These are phyloP conservation scores for Chalciporus piperatus DNA, from an alignment of 768 basidiomycete species.

Conservation along the genomic window DNA sequence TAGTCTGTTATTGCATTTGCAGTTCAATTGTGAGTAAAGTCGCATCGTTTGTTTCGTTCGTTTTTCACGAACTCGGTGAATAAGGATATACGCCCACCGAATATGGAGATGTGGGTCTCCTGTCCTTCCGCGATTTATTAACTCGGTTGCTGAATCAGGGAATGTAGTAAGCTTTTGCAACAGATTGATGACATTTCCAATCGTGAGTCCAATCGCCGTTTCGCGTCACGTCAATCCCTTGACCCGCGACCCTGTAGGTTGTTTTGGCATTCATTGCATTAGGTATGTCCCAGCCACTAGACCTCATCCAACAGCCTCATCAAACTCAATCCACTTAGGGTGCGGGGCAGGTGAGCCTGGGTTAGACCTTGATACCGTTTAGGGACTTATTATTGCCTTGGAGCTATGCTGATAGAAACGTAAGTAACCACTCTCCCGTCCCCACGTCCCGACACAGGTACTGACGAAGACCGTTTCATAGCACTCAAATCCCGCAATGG, in stretches of 20 bases:
- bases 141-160: neutral
- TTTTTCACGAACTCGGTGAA: neutral
- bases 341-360: constrained; percentile 28
- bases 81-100: constrained; percentile 36
- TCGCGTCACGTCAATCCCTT: neutral
- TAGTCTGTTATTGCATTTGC: constrained; percentile 35
- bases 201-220: constrained; percentile 24
- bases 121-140: neutral
- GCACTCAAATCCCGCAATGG: constrained; percentile 32
- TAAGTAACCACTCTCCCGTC: constrained; percentile 3
- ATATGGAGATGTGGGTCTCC: constrained; percentile 34
- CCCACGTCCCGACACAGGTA: neutral
- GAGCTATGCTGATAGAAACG: constrained; percentile 35
- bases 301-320: neutral
- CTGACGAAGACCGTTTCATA: constrained; percentile 2
- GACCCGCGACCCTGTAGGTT: constrained; percentile 13
- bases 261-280: constrained; percentile 28
- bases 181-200: constrained; percentile 28
- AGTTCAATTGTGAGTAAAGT: constrained; percentile 31
- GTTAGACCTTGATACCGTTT: neutral
- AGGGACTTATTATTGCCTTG: constrained; percentile 1
- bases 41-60: neutral
- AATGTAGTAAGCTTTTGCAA: constrained; percentile 32
- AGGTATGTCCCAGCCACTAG: constrained; percentile 15
- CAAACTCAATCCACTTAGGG: constrained; percentile 10